Conservation (phyloP, 345 rosid genomes). For the Syzygium oleosum region DNA sequence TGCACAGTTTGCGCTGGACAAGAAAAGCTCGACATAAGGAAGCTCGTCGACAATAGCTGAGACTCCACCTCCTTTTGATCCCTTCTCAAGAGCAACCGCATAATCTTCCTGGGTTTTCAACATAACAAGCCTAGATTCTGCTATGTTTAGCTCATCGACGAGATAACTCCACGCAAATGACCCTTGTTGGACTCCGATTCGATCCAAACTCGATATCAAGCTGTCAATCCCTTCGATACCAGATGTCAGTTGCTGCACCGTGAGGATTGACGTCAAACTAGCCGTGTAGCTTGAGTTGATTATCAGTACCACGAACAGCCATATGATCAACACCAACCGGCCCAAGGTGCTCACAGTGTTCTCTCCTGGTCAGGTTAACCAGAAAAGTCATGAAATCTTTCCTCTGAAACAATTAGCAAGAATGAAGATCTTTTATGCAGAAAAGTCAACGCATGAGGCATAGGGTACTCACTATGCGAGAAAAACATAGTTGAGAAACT, state of each 20-base stretch:
- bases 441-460: not conserved
- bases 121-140: constrained; percentile 48
- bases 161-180: constrained; percentile 75
- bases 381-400: not conserved
- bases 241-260: constrained; percentile 77
- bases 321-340: constrained; percentile 73
- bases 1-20: constrained; percentile 51
- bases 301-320: constrained; percentile 87
- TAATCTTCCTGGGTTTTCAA: constrained; percentile 50
- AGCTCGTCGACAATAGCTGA: constrained; percentile 94
- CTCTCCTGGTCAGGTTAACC: constrained; percentile 51
- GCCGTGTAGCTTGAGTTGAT: constrained; percentile 98
- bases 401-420: not conserved
- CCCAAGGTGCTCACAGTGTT: constrained; percentile 82
- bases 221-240: constrained; percentile 72
- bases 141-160: constrained; percentile 72
- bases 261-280: constrained; percentile 90
- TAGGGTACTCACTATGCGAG: constrained; percentile 71
- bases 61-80: constrained; percentile 66
- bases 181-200: constrained; percentile 86
- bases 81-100: constrained; percentile 36
- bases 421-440: not conserved
- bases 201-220: constrained; percentile 53
- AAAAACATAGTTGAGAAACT: constrained; percentile 99
- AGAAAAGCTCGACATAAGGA: constrained; percentile 76